Evolutionary conservation across 2,329 filamentous ascomycete genomes (phyloP).

Genomic region (Alternaria angustiovoidea): DNA sequence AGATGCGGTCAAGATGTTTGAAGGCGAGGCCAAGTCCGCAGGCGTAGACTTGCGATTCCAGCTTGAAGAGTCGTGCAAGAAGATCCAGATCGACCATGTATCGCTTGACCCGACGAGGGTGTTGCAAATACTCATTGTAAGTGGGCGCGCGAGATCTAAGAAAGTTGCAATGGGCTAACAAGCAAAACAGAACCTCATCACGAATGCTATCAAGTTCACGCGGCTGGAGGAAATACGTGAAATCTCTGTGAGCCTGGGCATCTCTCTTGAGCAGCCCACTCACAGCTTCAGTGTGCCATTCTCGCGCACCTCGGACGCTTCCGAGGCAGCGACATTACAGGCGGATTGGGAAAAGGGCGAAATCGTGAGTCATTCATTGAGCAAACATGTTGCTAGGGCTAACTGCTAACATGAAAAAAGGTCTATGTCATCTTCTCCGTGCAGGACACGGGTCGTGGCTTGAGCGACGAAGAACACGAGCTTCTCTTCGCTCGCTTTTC

Average conservation of each 20-base stretch:
- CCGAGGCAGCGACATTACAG: slow-evolving; percentile 25
- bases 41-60: slow-evolving; percentile 39
- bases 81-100: slow-evolving; percentile 46
- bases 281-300: slow-evolving; percentile 38
- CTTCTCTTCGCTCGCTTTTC: slow-evolving; percentile 45
- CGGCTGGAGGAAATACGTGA: slow-evolving; percentile 44
- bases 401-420: slow-evolving; percentile 12
- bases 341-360: slow-evolving; percentile 47
- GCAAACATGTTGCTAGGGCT: not conserved
- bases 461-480: slow-evolving; percentile 49
- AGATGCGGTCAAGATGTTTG: slow-evolving; percentile 51
- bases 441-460: slow-evolving; percentile 51
- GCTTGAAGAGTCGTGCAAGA: slow-evolving; percentile 49
- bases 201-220: slow-evolving; percentile 58
- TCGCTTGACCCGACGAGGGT: slow-evolving; percentile 54
- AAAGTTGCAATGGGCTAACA: too few species aligned
- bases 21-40: slow-evolving; percentile 43
- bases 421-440: slow-evolving; percentile 51
- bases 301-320: slow-evolving; percentile 16
- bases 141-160: not conserved
- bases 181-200: slow-evolving; percentile 41
- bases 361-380: not conserved
- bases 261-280: slow-evolving; percentile 40
- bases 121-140: slow-evolving; percentile 48
- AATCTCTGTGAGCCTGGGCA: slow-evolving; percentile 50